Conservation (phyloP, 2,329 filamentous ascomycete species). For the Grosmannia penicillata region DNA sequence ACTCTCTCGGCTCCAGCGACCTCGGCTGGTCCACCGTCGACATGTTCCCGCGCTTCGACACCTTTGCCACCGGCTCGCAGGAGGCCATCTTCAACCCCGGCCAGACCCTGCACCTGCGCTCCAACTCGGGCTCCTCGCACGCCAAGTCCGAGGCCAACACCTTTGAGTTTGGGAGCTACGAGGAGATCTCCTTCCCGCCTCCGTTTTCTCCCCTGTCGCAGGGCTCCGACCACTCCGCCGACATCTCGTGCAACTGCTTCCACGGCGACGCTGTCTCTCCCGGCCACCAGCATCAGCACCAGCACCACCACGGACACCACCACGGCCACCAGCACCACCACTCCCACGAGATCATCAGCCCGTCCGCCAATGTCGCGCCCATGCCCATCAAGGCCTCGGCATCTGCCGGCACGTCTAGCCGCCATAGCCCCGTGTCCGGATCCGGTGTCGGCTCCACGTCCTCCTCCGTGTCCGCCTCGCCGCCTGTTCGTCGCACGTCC, state of each 20-base stretch:
- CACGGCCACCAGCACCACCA: conserved; percentile 29
- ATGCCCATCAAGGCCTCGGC: conserved; percentile 49
- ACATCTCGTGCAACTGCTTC: conserved; percentile 46
- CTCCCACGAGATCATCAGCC: conserved; percentile 46
- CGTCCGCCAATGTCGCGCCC: conserved; percentile 51
- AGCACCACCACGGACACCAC: conserved; percentile 33
- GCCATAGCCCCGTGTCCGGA: conserved; percentile 45
- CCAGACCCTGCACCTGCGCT: conserved; percentile 78
- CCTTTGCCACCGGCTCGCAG: conserved; percentile 43
- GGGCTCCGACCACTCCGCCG: conserved; percentile 49
- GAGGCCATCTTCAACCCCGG: conserved; percentile 75
- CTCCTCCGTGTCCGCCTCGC: conserved; percentile 37
- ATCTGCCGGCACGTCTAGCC: conserved; percentile 21
- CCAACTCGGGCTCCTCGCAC: conserved; percentile 71
- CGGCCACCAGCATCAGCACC: conserved; percentile 17
- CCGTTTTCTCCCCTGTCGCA: conserved; percentile 70
- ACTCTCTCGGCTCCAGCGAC: conserved; percentile 67
- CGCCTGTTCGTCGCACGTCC: conserved; percentile 50
- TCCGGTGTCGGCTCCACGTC: conserved; percentile 33
- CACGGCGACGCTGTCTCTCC: conserved; percentile 28
- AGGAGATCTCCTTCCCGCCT: conserved; percentile 53
- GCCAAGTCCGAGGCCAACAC: conserved; percentile 57
- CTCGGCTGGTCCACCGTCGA: conserved; percentile 62
- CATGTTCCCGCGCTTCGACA: conserved; percentile 57
- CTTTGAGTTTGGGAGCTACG: conserved; percentile 62